Evolutionary conservation across 805 yeast species (phyloP).

Genomic region (Candida vartiovaarae): DNA sequence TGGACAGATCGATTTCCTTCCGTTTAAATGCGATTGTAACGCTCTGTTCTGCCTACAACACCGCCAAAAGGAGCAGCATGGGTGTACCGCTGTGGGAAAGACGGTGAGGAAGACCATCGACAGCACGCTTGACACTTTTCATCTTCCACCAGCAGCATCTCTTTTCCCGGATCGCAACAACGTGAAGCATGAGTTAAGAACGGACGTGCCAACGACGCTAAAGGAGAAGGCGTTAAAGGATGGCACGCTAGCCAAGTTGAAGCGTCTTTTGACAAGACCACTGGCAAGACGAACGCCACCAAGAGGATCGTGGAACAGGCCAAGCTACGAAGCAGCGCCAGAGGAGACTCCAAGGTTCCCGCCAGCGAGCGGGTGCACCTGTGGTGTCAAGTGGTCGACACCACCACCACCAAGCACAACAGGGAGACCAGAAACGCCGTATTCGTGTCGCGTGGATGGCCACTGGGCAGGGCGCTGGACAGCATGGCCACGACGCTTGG

Average conservation of each 20-base stretch:
- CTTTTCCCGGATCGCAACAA: conserved; percentile 22
- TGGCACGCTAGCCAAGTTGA: conserved; percentile 14
- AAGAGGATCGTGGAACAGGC: conserved; percentile 18
- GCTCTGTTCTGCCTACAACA: conserved; percentile 19
- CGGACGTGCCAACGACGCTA: conserved; percentile 12
- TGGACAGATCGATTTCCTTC: conserved; percentile 25
- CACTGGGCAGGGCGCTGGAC: conserved; percentile 23
- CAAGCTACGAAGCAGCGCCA: conserved; percentile 14
- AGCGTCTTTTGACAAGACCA: conserved; percentile 12
- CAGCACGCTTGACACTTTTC: conserved; percentile 10
- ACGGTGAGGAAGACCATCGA: too few species aligned
- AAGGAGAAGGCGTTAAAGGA: neutral
- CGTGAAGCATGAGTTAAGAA: conserved; percentile 15
- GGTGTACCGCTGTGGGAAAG: conserved; percentile 9
- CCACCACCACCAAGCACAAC: conserved; percentile 6
- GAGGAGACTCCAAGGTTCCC: conserved; percentile 19
- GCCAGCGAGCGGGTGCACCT: conserved; percentile 15
- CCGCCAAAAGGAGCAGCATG: conserved; percentile 19
- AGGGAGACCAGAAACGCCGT: conserved; percentile 15
- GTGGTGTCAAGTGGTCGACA: conserved; percentile 22
- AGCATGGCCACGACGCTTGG: conserved; percentile 14
- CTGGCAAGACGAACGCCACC: conserved; percentile 9
- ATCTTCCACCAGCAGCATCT: conserved; percentile 19
- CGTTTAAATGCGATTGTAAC: conserved; percentile 22
- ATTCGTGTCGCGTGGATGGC: conserved; percentile 21